phyloP scores from a whole-genome alignment of 805 yeast species.

The Jamesozyma rosinii region DNA sequence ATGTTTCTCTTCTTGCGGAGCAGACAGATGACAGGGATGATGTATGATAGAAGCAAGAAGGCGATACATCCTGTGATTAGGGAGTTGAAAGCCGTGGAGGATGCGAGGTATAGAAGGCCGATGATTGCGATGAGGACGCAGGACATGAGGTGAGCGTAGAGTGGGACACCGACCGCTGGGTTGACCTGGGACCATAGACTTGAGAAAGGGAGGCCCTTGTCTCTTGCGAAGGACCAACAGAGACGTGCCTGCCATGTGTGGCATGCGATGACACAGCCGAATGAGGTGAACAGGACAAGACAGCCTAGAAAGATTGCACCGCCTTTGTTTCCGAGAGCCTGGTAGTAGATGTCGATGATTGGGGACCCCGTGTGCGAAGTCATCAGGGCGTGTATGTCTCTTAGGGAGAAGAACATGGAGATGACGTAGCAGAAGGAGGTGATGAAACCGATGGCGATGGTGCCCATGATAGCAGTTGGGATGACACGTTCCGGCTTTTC shows the following conservation, averaged over 20 bases:
- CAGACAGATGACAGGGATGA: slow-evolving; percentile 46
- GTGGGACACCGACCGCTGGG: slow-evolving; percentile 46
- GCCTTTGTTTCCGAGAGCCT: slow-evolving; percentile 44
- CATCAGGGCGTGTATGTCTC: slow-evolving; percentile 41
- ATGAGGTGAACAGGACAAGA: slow-evolving; percentile 46
- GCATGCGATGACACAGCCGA: slow-evolving; percentile 55
- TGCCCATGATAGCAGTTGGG: slow-evolving; percentile 58
- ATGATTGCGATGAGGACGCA: slow-evolving; percentile 43
- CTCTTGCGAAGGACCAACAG: slow-evolving; percentile 67
- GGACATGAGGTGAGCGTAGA: slow-evolving; percentile 54
- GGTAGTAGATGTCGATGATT: slow-evolving; percentile 53
- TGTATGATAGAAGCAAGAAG: slow-evolving; percentile 50
- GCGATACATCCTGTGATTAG: slow-evolving; percentile 55
- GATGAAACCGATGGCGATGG: slow-evolving; percentile 60
- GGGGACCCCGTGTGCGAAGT: slow-evolving; percentile 52
- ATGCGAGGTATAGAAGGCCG: slow-evolving; percentile 55
- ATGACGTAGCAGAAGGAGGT: slow-evolving; percentile 48
- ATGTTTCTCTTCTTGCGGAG: slow-evolving; percentile 36
- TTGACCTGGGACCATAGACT: slow-evolving; percentile 45
- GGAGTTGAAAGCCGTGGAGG: slow-evolving; percentile 60
- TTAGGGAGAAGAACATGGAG: slow-evolving; percentile 54
- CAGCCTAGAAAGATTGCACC: slow-evolving; percentile 51
- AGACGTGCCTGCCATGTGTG: slow-evolving; percentile 67
- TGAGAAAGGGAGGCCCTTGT: slow-evolving; percentile 56
- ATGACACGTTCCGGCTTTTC: slow-evolving; percentile 49